These are phyloP conservation scores for Diaporthe ilicicola DNA, from an alignment of 2,329 filamentous ascomycete species.

Conservation along the genomic window DNA sequence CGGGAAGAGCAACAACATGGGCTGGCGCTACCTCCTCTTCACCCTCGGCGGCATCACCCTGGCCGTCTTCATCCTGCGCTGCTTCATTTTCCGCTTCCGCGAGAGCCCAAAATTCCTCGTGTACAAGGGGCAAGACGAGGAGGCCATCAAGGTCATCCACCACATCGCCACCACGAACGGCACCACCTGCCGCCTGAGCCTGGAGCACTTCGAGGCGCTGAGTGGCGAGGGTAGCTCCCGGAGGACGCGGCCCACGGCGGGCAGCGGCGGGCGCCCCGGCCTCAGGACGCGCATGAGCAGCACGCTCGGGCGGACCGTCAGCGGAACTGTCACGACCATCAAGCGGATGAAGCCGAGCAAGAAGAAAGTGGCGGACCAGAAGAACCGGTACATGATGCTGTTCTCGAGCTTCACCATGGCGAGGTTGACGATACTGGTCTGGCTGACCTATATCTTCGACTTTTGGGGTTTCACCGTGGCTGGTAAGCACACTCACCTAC, in stretches of 20 bases:
- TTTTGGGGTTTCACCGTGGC: conserved; percentile 50
- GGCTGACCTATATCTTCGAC: conserved; percentile 50
- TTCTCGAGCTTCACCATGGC: conserved; percentile 46
- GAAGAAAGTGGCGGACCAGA: conserved; percentile 33
- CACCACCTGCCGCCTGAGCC: conserved; percentile 38
- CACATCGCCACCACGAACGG: conserved; percentile 45
- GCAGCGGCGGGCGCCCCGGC: background rate
- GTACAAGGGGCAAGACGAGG: conserved; percentile 46
- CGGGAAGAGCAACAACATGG: conserved; percentile 57
- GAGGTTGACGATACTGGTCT: conserved; percentile 45
- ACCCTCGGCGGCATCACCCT: conserved; percentile 63
- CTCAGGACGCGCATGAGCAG: conserved; percentile 12
- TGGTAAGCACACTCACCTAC: conserved; percentile 36
- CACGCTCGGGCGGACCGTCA: conserved; percentile 24
- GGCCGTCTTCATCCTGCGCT: conserved; percentile 63
- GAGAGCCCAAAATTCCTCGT: conserved; percentile 53
- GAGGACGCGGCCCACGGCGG: background rate
- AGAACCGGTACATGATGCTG: conserved; percentile 44
- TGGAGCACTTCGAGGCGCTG: conserved; percentile 37
- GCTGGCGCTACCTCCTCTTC: conserved; percentile 67
- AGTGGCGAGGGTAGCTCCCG: conserved; percentile 18
- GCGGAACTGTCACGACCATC: conserved; percentile 24
- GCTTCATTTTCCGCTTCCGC: conserved; percentile 58
- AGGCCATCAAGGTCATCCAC: conserved; percentile 53
- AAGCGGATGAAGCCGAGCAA: conserved; percentile 24